Evolutionary conservation across 805 yeast genomes (phyloP), one percentile per base, ranked within the genome.

Genomic region (Candida ipomoeae): DNA sequence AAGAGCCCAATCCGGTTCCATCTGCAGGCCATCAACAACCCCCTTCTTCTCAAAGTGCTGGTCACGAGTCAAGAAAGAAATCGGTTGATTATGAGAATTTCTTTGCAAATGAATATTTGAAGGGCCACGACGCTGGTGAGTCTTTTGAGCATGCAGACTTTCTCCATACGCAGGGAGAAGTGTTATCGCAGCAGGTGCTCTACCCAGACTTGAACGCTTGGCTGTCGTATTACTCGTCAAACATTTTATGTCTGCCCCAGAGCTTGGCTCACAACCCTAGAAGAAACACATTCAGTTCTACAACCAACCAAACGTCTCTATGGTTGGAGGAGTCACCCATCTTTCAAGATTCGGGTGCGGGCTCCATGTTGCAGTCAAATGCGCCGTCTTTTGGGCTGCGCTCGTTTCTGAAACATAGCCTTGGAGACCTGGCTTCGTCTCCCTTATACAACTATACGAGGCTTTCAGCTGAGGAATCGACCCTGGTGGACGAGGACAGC

Each of bases 401-500:
- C 14, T 20, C 45, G 14, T 42, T 32, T 4, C 45, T 20, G 38
- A 42, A 42, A 6, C 29, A 33, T 6, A 42, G 38, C 29, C 14
- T 42, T 15, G 18, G 31, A 21, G 45, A 38, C 21, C 6, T 21
- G 7, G 38, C 45, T 14, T 20, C 45, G 11, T 42, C 45, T 14
- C 45, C 45, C 14, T 31, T 33, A 32, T 34, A 34, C 4, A 42
- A 42, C 18, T 33, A 20, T 18, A 42, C 32, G 20, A 42, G 21
- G 20, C 38, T 42, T 10, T 42, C 45, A 8, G 45, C 45, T 11
- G 43, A 40, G 6, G 45, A 42, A n/a, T 42, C 45, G 2, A 36
- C 40, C 7, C 46, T 35, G 46, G 60, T 48, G n/a, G 79, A 74
- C 41, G 80, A 76, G 41, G 60, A 49, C 3, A 44, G 43, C 14